phyloP scores from a whole-genome alignment of 2,329 filamentous ascomycete species.

The Apiospora saccharicola region DNA sequence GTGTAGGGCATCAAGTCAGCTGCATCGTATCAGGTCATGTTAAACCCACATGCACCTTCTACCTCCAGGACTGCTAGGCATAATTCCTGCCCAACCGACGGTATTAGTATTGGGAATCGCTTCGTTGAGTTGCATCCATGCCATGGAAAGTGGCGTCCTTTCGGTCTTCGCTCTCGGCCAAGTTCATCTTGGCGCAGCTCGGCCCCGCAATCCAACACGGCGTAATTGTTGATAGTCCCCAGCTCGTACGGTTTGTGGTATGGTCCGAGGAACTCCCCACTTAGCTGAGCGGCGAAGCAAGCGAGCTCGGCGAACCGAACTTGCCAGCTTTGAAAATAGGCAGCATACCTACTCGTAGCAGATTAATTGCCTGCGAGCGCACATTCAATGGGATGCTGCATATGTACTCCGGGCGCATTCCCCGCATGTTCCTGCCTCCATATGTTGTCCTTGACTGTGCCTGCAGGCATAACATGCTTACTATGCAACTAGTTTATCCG shows the following conservation, averaged over 20 bases:
- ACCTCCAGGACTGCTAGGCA: background rate
- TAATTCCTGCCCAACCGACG: background rate
- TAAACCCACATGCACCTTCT: background rate
- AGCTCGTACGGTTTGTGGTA: conserved; percentile 9
- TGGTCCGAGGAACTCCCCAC: background rate
- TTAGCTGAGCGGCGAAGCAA: conserved; percentile 6
- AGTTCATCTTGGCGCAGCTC: background rate
- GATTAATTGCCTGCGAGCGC: background rate
- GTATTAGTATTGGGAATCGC: background rate
- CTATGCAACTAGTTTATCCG: background rate
- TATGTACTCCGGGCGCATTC: background rate
- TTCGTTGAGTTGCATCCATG: background rate
- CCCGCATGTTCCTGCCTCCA: background rate
- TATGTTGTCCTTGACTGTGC: background rate
- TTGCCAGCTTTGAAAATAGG: background rate
- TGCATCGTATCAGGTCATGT: conserved; percentile 10
- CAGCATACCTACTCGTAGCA: background rate
- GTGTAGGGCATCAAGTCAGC: background rate
- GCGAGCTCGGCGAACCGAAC: background rate
- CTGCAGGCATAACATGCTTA: background rate
- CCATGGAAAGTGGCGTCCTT: background rate
- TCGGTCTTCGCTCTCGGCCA: background rate
- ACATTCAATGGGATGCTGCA: background rate
- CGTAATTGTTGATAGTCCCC: background rate
- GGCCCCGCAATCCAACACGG: background rate